These are phyloP conservation scores for Casuarina equisetifolia DNA, from an alignment of 306 rosid genomes.

Conservation along the genomic window DNA sequence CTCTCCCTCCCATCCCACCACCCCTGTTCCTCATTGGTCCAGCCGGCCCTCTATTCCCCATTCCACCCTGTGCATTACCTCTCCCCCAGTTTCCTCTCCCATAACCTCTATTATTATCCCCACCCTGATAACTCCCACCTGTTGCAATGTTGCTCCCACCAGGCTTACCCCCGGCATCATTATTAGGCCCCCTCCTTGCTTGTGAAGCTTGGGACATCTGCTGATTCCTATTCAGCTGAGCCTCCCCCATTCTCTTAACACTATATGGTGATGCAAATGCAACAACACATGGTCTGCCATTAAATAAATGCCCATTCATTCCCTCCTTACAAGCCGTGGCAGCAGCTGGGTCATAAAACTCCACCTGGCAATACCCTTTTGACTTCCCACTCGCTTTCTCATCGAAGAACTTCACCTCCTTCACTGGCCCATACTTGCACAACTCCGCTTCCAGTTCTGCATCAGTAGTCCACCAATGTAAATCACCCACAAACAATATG, in stretches of 20 bases:
- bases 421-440: constrained; percentile 79
- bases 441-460: constrained; percentile 82
- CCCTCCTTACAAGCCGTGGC: constrained; percentile 89
- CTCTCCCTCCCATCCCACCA: constrained; percentile 87
- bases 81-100: constrained; percentile 97
- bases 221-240: constrained; percentile 78
- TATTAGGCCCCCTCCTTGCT: constrained; percentile 66
- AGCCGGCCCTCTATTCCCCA: constrained; percentile 84
- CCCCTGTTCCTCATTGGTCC: constrained; percentile 85
- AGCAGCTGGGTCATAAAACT: constrained; percentile 67
- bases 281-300: constrained; percentile 90
- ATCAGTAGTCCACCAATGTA: constrained; percentile 99
- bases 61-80: constrained; percentile 71
- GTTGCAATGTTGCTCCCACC: constrained; percentile 70
- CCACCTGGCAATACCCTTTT: constrained; percentile 96
- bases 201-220: constrained; percentile 58
- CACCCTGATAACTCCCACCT: constrained; percentile 90
- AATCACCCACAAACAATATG: constrained; percentile 86
- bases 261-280: constrained; percentile 78
- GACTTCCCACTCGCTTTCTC: constrained; percentile 99
- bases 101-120: constrained; percentile 69
- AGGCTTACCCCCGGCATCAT: constrained; percentile 48
- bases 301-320: constrained; percentile 78
- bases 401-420: constrained; percentile 92
- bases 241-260: constrained; percentile 96